Conservation (phyloP, 352 stramenopile genomes). For the Globisporangium middletonii region DNA sequence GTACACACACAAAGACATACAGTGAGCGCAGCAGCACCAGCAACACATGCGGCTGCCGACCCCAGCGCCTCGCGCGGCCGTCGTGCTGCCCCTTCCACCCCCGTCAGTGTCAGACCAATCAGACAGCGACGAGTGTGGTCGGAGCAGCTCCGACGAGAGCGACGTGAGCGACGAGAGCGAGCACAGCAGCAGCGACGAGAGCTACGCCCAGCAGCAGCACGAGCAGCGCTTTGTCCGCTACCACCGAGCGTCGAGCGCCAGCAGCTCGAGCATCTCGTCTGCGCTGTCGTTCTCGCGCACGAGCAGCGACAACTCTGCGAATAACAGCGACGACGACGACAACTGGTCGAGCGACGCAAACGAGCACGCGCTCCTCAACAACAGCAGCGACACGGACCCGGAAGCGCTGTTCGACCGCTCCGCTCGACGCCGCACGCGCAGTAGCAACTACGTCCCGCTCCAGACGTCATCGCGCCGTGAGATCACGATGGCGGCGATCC, state of each 20-base stretch:
- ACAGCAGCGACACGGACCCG: neutral
- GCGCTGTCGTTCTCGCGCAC: constrained; percentile 12
- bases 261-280: constrained; percentile 8
- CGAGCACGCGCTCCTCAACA: neutral
- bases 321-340: neutral
- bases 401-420: neutral
- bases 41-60: constrained; percentile 3
- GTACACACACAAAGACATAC: too few species aligned
- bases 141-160: neutral
- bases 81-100: constrained; percentile 11
- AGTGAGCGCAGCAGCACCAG: too few species aligned
- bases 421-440: constrained; percentile 2
- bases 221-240: neutral
- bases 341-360: neutral
- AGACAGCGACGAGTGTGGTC: constrained; percentile 10
- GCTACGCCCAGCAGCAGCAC: neutral
- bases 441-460: neutral
- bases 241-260: constrained; percentile 8
- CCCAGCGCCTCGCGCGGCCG: neutral
- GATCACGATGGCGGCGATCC: constrained; percentile 15
- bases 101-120: constrained; percentile 7
- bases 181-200: neutral
- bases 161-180: constrained; percentile 6
- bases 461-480: neutral
- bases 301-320: constrained; percentile 2